phyloP scores from a whole-genome alignment of 2,329 filamentous ascomycete species.

The Xylariaceae sp. region DNA sequence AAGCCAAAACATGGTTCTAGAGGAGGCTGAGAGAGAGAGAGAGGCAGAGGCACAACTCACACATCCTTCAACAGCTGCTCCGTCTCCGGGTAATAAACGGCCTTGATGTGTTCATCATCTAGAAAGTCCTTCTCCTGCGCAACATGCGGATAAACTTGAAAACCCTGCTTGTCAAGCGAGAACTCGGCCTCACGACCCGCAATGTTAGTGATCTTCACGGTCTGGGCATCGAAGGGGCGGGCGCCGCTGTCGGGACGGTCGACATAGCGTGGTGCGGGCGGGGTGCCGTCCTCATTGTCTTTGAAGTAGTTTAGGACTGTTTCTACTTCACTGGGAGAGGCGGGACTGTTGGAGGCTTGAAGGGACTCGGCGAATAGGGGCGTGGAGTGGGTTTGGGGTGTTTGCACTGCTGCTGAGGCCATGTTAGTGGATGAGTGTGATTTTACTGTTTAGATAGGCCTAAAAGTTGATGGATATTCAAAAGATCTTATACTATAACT shows the following conservation, averaged over 20 bases:
- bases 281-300: slow-evolving; percentile 39
- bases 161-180: slow-evolving; percentile 37
- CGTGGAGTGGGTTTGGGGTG: slow-evolving; percentile 17
- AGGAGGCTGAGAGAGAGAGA: background rate
- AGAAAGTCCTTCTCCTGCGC: slow-evolving; percentile 36
- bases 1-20: too few species aligned
- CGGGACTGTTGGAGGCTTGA: slow-evolving; percentile 11
- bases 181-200: slow-evolving; percentile 34
- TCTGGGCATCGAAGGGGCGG: slow-evolving; percentile 25
- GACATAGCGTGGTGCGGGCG: slow-evolving; percentile 34
- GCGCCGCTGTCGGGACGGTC: slow-evolving; percentile 34
- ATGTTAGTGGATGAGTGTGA: slow-evolving; percentile 13
- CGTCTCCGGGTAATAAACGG: slow-evolving; percentile 68
- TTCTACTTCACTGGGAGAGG: slow-evolving; percentile 28
- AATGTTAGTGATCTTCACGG: slow-evolving; percentile 35
- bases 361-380: slow-evolving; percentile 16
- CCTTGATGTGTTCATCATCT: slow-evolving; percentile 59
- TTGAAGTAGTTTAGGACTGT: slow-evolving; percentile 38
- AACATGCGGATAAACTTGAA: slow-evolving; percentile 31
- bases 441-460: background rate
- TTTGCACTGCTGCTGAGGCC: slow-evolving; percentile 27
- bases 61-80: slow-evolving; percentile 61
- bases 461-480: background rate
- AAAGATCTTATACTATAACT: background rate
- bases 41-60: slow-evolving; percentile 30